Evolutionary conservation across 192 early-diverging fungal species (phyloP), one percentile per base, ranked within the genome.

Genomic region (Umbelopsis isabellina): DNA sequence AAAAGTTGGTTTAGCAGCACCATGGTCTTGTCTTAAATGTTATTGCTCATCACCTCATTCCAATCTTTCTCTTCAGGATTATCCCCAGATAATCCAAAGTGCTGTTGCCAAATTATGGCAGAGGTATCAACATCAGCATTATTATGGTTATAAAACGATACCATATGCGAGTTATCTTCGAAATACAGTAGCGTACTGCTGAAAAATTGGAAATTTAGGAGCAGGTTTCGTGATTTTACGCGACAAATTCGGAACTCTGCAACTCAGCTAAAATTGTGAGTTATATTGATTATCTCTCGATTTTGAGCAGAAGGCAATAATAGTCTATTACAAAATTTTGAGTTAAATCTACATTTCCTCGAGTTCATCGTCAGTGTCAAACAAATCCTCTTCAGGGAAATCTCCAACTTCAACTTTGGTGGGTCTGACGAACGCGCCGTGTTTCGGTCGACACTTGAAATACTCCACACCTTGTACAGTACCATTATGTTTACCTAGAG

Each of bases 401-500:
- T 99, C 96, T 37, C 97, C 97, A 0, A 92, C 90, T 16, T 79
- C 79, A n/a, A 99, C 91, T 71, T 91, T 90, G 70, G 93, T 91
- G 4, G 97, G 95, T 13, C 96, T 84, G 13, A 97, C 92, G 81
- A 98, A 96, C 0, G 90, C 92, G 22, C 96, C 97, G 68, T 94
- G 85, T 7, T 91, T 90, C 22, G 81, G 71, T 10, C 83, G 79
- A 72, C 90, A 93, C 3, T 80, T 76, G 72, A 99, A 99, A 70
- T 97, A 99, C 9, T 46, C 65, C 18, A 81, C 82, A 11, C 92
- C 93, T 68, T 91, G 81, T 1, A 96, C 91, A 20, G 83, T 91
- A 15, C 97, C 97, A 79, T 97, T 84, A 77, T 99, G 92, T 78
- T 95, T 97, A 27, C 97, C 97, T 48, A 97, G 73, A 0, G 97